Conservation (phyloP, 2,329 filamentous ascomycete species). For the Aureobasidium sp. region DNA sequence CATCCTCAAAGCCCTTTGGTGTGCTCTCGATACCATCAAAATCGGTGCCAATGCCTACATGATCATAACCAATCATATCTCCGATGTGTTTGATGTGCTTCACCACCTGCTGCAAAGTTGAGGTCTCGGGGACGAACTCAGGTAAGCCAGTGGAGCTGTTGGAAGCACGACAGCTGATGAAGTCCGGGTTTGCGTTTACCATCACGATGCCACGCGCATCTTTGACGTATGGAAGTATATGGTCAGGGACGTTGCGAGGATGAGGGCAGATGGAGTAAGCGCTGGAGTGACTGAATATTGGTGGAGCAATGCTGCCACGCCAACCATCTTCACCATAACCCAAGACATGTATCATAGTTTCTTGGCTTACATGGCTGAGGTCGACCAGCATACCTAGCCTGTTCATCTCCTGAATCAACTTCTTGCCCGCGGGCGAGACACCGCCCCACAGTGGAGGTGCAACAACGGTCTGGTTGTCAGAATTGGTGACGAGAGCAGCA, state of each 20-base stretch:
- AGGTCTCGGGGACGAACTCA: slow-evolving; percentile 58
- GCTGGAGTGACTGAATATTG: slow-evolving; percentile 86
- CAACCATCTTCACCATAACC: slow-evolving; percentile 53
- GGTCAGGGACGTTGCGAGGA: slow-evolving; percentile 82
- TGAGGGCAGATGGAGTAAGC: slow-evolving; percentile 76
- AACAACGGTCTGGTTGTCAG: slow-evolving; percentile 31
- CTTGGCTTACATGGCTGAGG: slow-evolving; percentile 67
- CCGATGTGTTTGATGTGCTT: slow-evolving; percentile 79
- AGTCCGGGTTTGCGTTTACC: slow-evolving; percentile 81
- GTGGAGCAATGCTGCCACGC: slow-evolving; percentile 68
- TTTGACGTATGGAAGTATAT: slow-evolving; percentile 71
- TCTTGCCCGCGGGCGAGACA: slow-evolving; percentile 61
- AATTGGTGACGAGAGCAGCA: slow-evolving; percentile 59
- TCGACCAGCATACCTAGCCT: slow-evolving; percentile 92
- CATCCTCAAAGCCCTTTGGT: slow-evolving; percentile 73
- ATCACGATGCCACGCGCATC: slow-evolving; percentile 70
- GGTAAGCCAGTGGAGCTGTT: slow-evolving; percentile 56
- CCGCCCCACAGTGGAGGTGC: slow-evolving; percentile 60
- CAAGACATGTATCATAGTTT: slow-evolving; percentile 81
- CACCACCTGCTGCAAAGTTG: slow-evolving; percentile 69
- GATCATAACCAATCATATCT: slow-evolving; percentile 72
- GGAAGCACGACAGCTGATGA: slow-evolving; percentile 64
- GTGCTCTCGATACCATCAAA: slow-evolving; percentile 69
- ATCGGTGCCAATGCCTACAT: slow-evolving; percentile 84
- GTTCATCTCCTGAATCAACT: slow-evolving; percentile 83